phyloP scores from a whole-genome alignment of 1,284 basidiomycete genomes.

The Neonothopanus nambi region DNA sequence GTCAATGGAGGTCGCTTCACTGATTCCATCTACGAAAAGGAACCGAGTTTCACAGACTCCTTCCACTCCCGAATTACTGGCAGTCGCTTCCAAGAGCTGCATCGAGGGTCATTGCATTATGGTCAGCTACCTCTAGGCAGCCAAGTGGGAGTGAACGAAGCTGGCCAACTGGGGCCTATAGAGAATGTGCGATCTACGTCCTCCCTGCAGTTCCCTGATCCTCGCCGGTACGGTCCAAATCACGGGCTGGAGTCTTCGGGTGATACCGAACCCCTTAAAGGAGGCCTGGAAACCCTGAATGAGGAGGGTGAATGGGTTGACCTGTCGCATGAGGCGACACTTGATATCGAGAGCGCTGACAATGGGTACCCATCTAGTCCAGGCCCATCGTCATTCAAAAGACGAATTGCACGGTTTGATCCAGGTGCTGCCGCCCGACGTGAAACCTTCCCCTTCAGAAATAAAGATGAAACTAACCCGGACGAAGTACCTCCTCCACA shows the following conservation, averaged over 20 bases:
- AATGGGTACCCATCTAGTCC: constrained; percentile 25
- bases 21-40: constrained; percentile 36
- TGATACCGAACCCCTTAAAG: constrained; percentile 25
- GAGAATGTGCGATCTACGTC: constrained; percentile 19
- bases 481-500: constrained; percentile 58
- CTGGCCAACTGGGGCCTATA: constrained; percentile 45
- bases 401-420: constrained; percentile 33
- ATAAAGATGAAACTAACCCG: constrained; percentile 28
- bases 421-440: constrained; percentile 37
- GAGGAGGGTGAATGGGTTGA: constrained; percentile 23
- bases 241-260: constrained; percentile 39
- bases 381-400: constrained; percentile 33
- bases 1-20: constrained; percentile 61
- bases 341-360: constrained; percentile 18
- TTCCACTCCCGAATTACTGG: constrained; percentile 64
- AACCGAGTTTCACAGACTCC: constrained; percentile 54
- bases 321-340: constrained; percentile 17
- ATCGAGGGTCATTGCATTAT: constrained; percentile 54
- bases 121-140: constrained; percentile 66
- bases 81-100: constrained; percentile 66
- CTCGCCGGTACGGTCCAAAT: constrained; percentile 54
- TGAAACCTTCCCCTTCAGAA: constrained; percentile 65
- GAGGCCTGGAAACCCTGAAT: constrained; percentile 31
- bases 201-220: constrained; percentile 47
- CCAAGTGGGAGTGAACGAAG: constrained; percentile 53